These are phyloP conservation scores for Monilinia vaccinii-corymbosi DNA, from an alignment of 2,329 filamentous ascomycete genomes.

Conservation along the genomic window DNA sequence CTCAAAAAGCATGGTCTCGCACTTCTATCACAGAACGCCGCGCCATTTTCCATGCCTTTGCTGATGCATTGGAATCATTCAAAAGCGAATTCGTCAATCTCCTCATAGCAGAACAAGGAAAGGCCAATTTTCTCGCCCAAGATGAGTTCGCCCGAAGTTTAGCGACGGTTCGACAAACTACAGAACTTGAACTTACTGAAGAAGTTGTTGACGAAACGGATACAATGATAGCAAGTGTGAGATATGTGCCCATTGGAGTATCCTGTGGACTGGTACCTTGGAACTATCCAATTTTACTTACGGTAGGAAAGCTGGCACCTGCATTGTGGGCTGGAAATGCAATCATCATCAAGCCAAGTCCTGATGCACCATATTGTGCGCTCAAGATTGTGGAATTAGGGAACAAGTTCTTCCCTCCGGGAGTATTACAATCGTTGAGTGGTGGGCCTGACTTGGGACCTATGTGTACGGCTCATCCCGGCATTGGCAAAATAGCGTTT, in stretches of 20 bases:
- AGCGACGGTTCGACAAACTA: conserved; percentile 2
- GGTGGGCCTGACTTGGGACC: conserved; percentile 42
- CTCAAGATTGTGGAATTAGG: conserved; percentile 44
- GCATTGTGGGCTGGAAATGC: conserved; percentile 42
- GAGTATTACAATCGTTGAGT: conserved; percentile 38
- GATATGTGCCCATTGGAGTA: conserved; percentile 40
- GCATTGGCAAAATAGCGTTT: conserved; percentile 49
- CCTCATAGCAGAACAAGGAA: conserved; percentile 41
- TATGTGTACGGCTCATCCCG: conserved; percentile 43
- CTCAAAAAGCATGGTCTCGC: conserved; percentile 38
- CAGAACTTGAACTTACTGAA: conserved; percentile 4
- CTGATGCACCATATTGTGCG: conserved; percentile 42
- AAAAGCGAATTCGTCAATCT: conserved; percentile 21
- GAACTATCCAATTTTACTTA: conserved; percentile 45
- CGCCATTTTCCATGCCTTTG: conserved; percentile 27
- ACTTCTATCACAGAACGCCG: conserved; percentile 36
- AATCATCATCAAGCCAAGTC: conserved; percentile 49
- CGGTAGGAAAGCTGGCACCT: conserved; percentile 40
- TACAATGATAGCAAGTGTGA: conserved; percentile 31
- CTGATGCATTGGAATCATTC: conserved; percentile 32
- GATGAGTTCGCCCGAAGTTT: conserved; percentile 13
- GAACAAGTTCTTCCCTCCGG: conserved; percentile 40
- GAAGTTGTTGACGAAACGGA: conserved; percentile 9
- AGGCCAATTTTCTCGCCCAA: conserved; percentile 31
- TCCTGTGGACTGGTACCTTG: conserved; percentile 48